phyloP scores from a whole-genome alignment of 257 asterid species.

The Ehretia macrophylla region DNA sequence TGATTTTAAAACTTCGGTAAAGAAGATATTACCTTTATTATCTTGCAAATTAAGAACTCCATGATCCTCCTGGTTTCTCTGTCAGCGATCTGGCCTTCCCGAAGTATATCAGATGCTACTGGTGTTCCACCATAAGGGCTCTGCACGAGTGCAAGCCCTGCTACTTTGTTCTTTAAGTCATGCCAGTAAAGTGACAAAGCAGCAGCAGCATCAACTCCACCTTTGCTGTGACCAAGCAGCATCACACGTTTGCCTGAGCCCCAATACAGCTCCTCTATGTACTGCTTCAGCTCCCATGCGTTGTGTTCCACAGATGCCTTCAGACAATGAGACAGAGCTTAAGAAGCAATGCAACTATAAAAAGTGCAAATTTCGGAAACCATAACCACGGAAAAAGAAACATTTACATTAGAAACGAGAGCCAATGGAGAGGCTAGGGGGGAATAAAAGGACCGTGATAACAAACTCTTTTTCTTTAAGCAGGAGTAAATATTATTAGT shows the following conservation, averaged over 20 bases:
- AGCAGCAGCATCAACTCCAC: constrained; percentile 97
- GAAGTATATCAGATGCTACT: constrained; percentile 85
- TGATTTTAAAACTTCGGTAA: background rate
- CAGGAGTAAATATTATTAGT: background rate
- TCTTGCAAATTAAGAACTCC: constrained; percentile 81
- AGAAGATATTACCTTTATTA: constrained; percentile 63
- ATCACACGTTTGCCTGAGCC: constrained; percentile 86
- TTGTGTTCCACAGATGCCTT: constrained; percentile 91
- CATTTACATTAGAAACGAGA: background rate
- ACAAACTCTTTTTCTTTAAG: background rate
- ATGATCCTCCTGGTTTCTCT: constrained; percentile 71
- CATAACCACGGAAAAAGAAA: constrained; percentile 3
- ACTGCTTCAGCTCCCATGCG: constrained; percentile 91
- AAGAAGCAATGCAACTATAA: background rate
- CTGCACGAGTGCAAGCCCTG: constrained; percentile 88
- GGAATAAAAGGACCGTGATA: constrained; percentile 1
- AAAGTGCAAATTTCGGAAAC: background rate
- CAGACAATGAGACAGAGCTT: constrained; percentile 11
- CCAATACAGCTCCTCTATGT: constrained; percentile 90
- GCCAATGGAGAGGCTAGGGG: too few species aligned
- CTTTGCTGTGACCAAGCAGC: constrained; percentile 97
- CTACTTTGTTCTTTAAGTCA: constrained; percentile 71
- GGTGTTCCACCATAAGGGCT: constrained; percentile 96
- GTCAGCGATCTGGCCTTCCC: constrained; percentile 93
- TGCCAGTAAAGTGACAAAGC: constrained; percentile 73